These are phyloP conservation scores for Pseudognaphalium luteoalbum DNA, from an alignment of 129 eudicot species.

Conservation along the genomic window DNA sequence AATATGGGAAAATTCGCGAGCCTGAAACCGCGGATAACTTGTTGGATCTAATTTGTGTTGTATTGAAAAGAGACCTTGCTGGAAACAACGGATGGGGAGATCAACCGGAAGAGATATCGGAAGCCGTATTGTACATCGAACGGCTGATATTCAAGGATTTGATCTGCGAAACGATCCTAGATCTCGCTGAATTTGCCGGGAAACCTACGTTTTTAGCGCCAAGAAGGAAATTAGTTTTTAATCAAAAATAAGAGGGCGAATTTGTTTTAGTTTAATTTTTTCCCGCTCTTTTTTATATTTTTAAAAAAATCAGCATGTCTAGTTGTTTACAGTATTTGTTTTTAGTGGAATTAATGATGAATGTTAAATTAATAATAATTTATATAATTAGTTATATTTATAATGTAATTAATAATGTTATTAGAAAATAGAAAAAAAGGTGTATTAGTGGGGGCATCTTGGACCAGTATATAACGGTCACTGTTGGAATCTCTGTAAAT, in stretches of 20 bases:
- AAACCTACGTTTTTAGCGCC: conserved; percentile 45
- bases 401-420: background rate
- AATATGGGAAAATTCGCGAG: conserved; percentile 58
- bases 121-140: conserved; percentile 74
- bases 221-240: conserved; percentile 84
- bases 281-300: conserved; percentile 36
- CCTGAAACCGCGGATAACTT: conserved; percentile 43
- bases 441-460: conserved; percentile 15
- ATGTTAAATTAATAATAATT: background rate
- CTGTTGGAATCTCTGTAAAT: conserved; percentile 26
- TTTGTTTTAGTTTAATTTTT: conserved; percentile 10
- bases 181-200: conserved; percentile 66
- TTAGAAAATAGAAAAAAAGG: background rate
- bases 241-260: conserved; percentile 25
- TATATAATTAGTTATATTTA: too few species aligned
- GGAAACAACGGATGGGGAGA: conserved; percentile 67
- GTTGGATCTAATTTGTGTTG: conserved; percentile 59
- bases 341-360: conserved; percentile 17
- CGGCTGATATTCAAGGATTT: conserved; percentile 87
- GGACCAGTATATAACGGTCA: conserved; percentile 33
- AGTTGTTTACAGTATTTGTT: background rate
- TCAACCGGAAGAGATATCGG: conserved; percentile 63
- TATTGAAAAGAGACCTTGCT: conserved; percentile 66
- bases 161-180: conserved; percentile 66
- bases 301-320: background rate